Evolutionary conservation across 1,284 basidiomycete species (phyloP).

Genomic region (Trametes versicolor): DNA sequence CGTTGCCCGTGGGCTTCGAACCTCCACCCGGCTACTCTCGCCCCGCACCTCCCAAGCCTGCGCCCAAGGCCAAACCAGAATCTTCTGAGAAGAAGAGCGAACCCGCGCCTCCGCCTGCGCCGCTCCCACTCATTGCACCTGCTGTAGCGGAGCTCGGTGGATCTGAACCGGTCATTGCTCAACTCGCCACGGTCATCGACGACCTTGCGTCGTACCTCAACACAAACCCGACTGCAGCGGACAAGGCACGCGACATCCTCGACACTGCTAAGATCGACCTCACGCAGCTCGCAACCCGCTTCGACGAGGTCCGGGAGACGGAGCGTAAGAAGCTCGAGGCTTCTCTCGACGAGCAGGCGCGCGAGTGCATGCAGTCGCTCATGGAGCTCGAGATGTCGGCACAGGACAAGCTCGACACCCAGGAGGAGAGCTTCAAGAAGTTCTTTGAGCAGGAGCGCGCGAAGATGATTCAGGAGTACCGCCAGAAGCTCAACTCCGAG

Average conservation of each 20-base stretch:
- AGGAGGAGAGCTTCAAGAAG: slow-evolving; percentile 89
- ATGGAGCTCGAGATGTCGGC: slow-evolving; percentile 86
- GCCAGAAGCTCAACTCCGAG: slow-evolving; percentile 88
- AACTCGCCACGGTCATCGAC: slow-evolving; percentile 95
- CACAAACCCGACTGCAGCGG: slow-evolving; percentile 73
- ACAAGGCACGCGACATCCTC: slow-evolving; percentile 76
- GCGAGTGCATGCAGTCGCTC: slow-evolving; percentile 87
- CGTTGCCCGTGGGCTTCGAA: slow-evolving; percentile 92
- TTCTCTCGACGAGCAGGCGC: slow-evolving; percentile 83
- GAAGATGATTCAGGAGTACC: slow-evolving; percentile 82
- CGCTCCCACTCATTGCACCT: slow-evolving; percentile 86
- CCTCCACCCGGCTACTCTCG: slow-evolving; percentile 87
- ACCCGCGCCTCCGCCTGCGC: slow-evolving; percentile 46
- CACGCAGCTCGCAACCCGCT: slow-evolving; percentile 78
- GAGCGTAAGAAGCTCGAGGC: slow-evolving; percentile 83
- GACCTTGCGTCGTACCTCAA: slow-evolving; percentile 88
- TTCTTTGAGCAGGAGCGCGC: slow-evolving; percentile 85
- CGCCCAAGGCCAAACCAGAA: slow-evolving; percentile 38
- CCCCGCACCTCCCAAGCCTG: slow-evolving; percentile 53
- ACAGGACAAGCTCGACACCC: slow-evolving; percentile 85
- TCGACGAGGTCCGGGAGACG: slow-evolving; percentile 85
- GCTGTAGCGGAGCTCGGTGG: slow-evolving; percentile 77
- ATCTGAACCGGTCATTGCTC: slow-evolving; percentile 90
- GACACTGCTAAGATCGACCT: slow-evolving; percentile 87
- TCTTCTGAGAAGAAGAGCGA: slow-evolving; percentile 14